Evolutionary conservation across 257 asterid genomes (phyloP).

Genomic region (Schizonepeta tenuifolia): DNA sequence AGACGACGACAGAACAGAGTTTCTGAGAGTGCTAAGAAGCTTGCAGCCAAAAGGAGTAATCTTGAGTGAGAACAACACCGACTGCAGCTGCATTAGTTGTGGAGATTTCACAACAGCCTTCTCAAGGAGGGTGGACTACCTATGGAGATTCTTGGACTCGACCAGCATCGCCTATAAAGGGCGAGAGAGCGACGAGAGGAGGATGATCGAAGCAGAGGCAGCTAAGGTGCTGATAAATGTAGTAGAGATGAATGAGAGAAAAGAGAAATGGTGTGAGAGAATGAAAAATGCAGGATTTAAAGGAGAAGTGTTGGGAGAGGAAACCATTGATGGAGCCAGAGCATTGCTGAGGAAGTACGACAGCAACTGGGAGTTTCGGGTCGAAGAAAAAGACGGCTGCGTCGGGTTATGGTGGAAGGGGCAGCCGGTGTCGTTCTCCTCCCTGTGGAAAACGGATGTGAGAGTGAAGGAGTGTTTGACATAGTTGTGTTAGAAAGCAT

Average conservation of each 20-base stretch:
- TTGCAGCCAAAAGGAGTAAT: conserved; percentile 70
- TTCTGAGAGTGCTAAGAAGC: conserved; percentile 50
- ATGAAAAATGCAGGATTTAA: conserved; percentile 63
- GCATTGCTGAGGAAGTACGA: conserved; percentile 81
- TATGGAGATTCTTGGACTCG: conserved; percentile 81
- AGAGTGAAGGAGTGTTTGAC: conserved; percentile 25
- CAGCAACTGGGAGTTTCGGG: conserved; percentile 71
- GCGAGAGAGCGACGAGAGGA: conserved; percentile 76
- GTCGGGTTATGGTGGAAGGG: conserved; percentile 82
- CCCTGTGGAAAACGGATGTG: conserved; percentile 65
- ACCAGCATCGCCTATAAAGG: conserved; percentile 77
- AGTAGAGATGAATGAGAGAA: conserved; percentile 77
- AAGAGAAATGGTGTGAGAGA: conserved; percentile 82
- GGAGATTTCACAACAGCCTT: conserved; percentile 71
- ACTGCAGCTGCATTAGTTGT: conserved; percentile 72
- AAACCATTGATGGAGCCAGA: conserved; percentile 73
- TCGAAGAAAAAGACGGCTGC: conserved; percentile 65
- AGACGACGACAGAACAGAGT: conserved; percentile 58
- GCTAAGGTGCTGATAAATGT: conserved; percentile 59
- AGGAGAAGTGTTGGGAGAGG: conserved; percentile 64
- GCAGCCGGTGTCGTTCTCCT: conserved; percentile 73
- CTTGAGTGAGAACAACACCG: conserved; percentile 68
- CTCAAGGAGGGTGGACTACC: conserved; percentile 64
- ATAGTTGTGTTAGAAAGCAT: conserved; percentile 16
- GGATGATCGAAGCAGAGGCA: conserved; percentile 91